Base-by-base conservation (phyloP, 2,329 filamentous ascomycete species). In the Trichoderma pleuroti region DNA sequence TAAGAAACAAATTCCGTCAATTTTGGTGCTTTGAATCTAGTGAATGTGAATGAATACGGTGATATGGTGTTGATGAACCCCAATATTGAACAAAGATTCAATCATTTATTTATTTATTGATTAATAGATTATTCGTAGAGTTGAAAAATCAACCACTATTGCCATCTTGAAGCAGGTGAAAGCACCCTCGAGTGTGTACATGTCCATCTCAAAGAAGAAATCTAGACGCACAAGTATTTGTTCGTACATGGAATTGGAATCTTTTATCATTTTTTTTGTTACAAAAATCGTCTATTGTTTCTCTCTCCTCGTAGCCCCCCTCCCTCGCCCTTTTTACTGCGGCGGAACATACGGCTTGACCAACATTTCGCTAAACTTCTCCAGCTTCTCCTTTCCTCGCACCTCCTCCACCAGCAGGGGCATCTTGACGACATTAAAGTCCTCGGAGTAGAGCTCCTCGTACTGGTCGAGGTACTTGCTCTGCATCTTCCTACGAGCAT, bases 381-480 rank as follows among this genome's bases (percentile, higher is more conserved):
- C 94, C 76, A 99, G 84, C 82, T 90, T 95, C 78, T 98, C 95
- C 86, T 97, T 97, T 57, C 96, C 96, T 77, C 96, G 86, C 11
- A 99, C 94, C 84, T 99, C 96, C 81, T 99, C 95, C 1, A 97
- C 93, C 72, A 99, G 84, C 77, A 99, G 82, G 46, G 96, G 96
- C 94, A 99, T 98, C 86, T 95, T 95, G 75, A 99, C 95, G 49
- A 99, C 94, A 80, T 99, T 97, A 85, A 99, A 99, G 72, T 83
- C 82, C 81, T 99, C 96, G 78, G 98, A 94, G 80, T 99, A 99
- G 71, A 99, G 84, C 84, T 99, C 96, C 83, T 97, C 94, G 77
- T 98, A 98, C 86, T 99, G 95, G 79, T 98, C 94, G 56, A 99
- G 87, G 80, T 99, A 99, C 85, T 99, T 99, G 86, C 94, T 96